Percentiles rank a stretch among this genome's conserved stretches.
phyloP scores from a whole-genome alignment of 768 basidiomycete genomes.

The Tricholoma hemisulphureum region DNA sequence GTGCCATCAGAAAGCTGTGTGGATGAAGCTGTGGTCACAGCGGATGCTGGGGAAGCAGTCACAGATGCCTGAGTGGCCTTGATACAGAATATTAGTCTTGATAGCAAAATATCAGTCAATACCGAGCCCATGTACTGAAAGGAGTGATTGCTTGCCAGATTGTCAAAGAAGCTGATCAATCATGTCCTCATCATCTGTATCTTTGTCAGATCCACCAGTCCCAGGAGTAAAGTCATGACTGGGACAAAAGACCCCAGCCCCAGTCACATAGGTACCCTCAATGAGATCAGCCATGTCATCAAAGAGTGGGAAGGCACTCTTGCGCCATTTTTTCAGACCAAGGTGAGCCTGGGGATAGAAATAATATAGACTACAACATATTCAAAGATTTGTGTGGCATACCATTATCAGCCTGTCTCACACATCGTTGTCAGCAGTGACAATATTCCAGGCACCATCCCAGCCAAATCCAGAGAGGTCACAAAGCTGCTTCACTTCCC shows the following conservation, averaged over 20 bases:
- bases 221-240: too few relatives aligned
- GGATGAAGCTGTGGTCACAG: too few relatives aligned
- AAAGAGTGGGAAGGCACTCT: constrained; percentile 20
- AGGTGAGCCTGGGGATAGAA: constrained; percentile 11
- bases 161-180: too few relatives aligned
- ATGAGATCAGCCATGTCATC: constrained; percentile 17
- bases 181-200: too few relatives aligned
- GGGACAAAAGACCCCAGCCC: too few relatives aligned
- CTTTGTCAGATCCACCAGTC: too few relatives aligned
- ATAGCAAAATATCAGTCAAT: constrained; percentile 8
- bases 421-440: too few relatives aligned
- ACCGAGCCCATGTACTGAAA: constrained; percentile 16
- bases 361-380: not conserved
- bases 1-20: too few relatives aligned
- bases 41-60: too few relatives aligned
- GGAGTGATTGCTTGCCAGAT: constrained; percentile 4
- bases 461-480: constrained; percentile 28
- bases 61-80: too few relatives aligned
- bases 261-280: too few relatives aligned
- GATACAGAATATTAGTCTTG: constrained; percentile 7
- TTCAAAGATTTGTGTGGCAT: constrained; percentile 19
- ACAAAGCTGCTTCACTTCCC: constrained; percentile 17
- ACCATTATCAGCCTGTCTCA: too few relatives aligned
- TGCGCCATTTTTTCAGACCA: constrained; percentile 21
- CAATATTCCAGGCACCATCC: constrained; percentile 21